A percentile compares a stretch with the other conserved stretches of the same genome.
Evolutionary conservation across 2,329 filamentous ascomycete species (phyloP).

Genomic region (Colletotrichum limetticola): DNA sequence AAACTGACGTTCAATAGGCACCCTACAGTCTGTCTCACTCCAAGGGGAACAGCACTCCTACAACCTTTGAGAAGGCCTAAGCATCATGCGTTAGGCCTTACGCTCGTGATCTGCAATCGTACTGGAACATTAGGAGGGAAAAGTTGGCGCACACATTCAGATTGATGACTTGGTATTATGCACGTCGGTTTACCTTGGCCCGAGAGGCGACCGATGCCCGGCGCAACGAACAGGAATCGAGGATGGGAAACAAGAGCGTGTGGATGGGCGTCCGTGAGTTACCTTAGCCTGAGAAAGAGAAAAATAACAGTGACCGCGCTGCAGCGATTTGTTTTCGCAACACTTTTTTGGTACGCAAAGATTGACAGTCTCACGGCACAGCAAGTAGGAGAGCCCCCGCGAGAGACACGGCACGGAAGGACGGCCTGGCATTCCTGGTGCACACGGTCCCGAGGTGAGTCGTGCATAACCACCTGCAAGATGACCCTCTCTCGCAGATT

Average conservation of each 20-base stretch:
- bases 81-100: background rate
- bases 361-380: slow-evolving; percentile 20
- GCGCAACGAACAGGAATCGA: background rate
- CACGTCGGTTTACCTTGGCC: slow-evolving; percentile 11
- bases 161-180: slow-evolving; percentile 3
- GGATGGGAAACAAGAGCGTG: background rate
- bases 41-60: slow-evolving; percentile 68
- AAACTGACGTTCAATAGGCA: slow-evolving; percentile 57
- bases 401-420: slow-evolving; percentile 31
- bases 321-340: slow-evolving; percentile 6
- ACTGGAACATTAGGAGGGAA: background rate
- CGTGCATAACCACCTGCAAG: slow-evolving; percentile 11
- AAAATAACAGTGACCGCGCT: slow-evolving; percentile 24
- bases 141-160: background rate
- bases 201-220: slow-evolving; percentile 10
- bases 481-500: slow-evolving; percentile 15
- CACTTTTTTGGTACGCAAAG: slow-evolving; percentile 3
- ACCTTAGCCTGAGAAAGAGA: slow-evolving; percentile 27
- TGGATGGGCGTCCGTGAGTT: slow-evolving; percentile 31
- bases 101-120: background rate
- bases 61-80: slow-evolving; percentile 26
- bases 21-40: slow-evolving; percentile 78
- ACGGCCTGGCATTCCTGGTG: slow-evolving; percentile 16
- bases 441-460: slow-evolving; percentile 20
- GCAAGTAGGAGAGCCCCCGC: slow-evolving; percentile 12